Conservation (phyloP, 805 yeast genomes). For the Sugiyamaella lignohabitans region DNA sequence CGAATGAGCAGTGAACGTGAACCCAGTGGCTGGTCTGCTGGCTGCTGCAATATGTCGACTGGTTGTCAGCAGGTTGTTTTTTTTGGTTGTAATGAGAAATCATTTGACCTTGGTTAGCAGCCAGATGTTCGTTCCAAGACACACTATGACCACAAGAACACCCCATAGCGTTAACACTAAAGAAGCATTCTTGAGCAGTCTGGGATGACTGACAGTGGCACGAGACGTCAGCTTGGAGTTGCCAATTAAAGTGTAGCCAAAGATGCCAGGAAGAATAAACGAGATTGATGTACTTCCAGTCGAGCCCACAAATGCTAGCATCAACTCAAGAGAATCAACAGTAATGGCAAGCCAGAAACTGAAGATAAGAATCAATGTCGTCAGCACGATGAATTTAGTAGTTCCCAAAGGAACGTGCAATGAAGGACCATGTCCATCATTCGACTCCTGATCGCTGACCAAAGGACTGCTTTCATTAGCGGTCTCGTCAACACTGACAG, state of each 20-base stretch:
- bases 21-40: no score
- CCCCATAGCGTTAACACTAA: constrained; percentile 63
- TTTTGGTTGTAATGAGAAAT: no score
- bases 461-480: constrained; percentile 3
- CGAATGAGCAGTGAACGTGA: no score
- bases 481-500: constrained; percentile 24
- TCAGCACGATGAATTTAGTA: constrained; percentile 34
- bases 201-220: constrained; percentile 8
- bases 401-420: constrained; percentile 15
- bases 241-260: constrained; percentile 70
- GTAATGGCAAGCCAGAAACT: constrained; percentile 61
- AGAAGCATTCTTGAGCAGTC: constrained; percentile 41
- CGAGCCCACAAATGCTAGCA: constrained; percentile 83
- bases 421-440: constrained; percentile 3
- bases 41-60: no score
- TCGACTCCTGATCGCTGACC: background rate
- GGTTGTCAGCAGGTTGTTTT: no score
- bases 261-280: constrained; percentile 82
- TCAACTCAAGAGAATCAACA: constrained; percentile 69
- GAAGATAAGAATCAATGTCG: constrained; percentile 40
- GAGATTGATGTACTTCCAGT: constrained; percentile 92
- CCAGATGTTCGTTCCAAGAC: constrained; percentile 38
- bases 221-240: constrained; percentile 17
- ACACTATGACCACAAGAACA: constrained; percentile 58
- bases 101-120: background rate